Evolutionary conservation across 331 rosid genomes (phyloP).

Genomic region (Spiraea crenata): DNA sequence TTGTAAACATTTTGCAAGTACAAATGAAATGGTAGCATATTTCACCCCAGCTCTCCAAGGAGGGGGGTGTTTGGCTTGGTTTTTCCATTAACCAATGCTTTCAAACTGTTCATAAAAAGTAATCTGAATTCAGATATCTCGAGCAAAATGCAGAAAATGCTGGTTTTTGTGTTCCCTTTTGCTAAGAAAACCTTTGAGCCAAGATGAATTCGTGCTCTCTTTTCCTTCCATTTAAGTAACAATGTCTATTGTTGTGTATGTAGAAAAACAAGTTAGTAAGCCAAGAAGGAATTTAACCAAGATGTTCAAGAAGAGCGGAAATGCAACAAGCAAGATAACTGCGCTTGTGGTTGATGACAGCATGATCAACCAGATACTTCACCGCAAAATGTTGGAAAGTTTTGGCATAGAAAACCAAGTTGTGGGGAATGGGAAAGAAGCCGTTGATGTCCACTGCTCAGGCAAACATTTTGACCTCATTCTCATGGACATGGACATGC

Average conservation of each 20-base stretch:
- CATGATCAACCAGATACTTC: slow-evolving; percentile 37
- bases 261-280: background rate
- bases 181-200: background rate
- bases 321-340: slow-evolving; percentile 23
- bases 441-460: slow-evolving; percentile 52
- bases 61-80: background rate
- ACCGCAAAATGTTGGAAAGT: slow-evolving; percentile 39
- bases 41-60: too few relatives aligned
- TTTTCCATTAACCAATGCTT: too few relatives aligned
- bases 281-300: background rate
- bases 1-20: too few relatives aligned
- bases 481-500: slow-evolving; percentile 88
- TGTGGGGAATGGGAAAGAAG: slow-evolving; percentile 68
- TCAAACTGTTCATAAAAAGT: background rate
- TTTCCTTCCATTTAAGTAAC: background rate
- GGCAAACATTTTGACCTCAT: slow-evolving; percentile 66
- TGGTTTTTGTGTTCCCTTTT: background rate
- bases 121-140: background rate
- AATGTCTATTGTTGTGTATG: background rate
- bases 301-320: slow-evolving; percentile 18
- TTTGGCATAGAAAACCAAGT: slow-evolving; percentile 45
- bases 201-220: background rate
- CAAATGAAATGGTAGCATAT: too few relatives aligned
- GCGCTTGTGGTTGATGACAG: slow-evolving; percentile 75
- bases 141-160: background rate